Conservation (phyloP, 2,329 filamentous ascomycete genomes). For the Alternaria alternata region DNA sequence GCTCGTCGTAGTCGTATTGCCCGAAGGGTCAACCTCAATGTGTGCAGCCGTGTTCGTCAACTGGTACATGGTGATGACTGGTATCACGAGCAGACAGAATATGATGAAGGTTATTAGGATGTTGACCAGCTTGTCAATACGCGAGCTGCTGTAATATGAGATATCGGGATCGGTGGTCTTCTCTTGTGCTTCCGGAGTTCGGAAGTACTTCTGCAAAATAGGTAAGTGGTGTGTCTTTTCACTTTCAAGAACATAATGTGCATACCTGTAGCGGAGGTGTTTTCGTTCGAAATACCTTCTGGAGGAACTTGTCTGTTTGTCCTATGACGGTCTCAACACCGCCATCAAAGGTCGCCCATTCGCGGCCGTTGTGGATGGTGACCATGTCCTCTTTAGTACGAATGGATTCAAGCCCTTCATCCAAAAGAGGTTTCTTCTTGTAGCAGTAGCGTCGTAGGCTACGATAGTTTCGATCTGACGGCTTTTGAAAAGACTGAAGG, state of each 20-base stretch:
- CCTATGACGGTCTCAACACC: slow-evolving; percentile 48
- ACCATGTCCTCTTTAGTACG: slow-evolving; percentile 53
- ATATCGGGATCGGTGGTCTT: slow-evolving; percentile 49
- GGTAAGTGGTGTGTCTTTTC: background rate
- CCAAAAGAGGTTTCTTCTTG: slow-evolving; percentile 48
- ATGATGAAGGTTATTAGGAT: slow-evolving; percentile 55
- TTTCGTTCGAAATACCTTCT: slow-evolving; percentile 31
- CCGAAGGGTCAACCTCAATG: background rate
- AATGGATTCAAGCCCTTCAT: slow-evolving; percentile 49
- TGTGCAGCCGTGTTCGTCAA: slow-evolving; percentile 36
- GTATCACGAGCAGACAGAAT: slow-evolving; percentile 53
- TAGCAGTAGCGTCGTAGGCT: slow-evolving; percentile 50
- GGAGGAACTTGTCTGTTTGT: slow-evolving; percentile 33
- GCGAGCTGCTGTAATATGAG: slow-evolving; percentile 47
- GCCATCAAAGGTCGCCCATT: slow-evolving; percentile 53
- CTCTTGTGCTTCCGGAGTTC: slow-evolving; percentile 49
- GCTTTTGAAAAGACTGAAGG: slow-evolving; percentile 50
- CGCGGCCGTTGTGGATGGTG: slow-evolving; percentile 50
- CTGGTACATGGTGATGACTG: slow-evolving; percentile 53
- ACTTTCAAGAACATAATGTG: background rate
- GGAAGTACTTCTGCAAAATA: slow-evolving; percentile 44
- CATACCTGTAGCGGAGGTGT: slow-evolving; percentile 38
- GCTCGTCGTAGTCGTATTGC: background rate
- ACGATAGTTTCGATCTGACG: slow-evolving; percentile 51
- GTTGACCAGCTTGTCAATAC: slow-evolving; percentile 53